Conservation (phyloP, 2,329 filamentous ascomycete genomes). For the Xylariaceae sp. region DNA sequence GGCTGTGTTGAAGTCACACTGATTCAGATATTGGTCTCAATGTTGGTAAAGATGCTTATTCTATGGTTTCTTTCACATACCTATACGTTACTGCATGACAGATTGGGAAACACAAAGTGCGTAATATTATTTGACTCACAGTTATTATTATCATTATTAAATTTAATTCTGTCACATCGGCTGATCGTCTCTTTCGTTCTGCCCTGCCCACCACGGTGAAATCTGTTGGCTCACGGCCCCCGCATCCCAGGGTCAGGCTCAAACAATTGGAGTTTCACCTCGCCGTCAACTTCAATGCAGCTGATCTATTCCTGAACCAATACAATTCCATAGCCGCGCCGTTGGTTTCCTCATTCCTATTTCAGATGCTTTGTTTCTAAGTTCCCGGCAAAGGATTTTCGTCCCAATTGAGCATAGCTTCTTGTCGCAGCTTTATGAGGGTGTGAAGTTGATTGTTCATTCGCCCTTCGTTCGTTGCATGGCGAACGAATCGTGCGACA, state of each 20-base stretch:
- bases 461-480: background rate
- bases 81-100: too few relatives aligned
- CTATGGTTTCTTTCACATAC: too few relatives aligned
- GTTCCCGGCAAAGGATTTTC: background rate
- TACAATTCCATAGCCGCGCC: background rate
- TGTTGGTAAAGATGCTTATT: too few relatives aligned
- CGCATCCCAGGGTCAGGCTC: conserved; percentile 15
- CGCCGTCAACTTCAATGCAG: conserved; percentile 9
- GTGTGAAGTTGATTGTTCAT: background rate
- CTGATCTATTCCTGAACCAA: conserved; percentile 16
- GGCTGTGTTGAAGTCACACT: too few relatives aligned
- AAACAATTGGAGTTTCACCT: conserved; percentile 22
- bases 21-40: too few relatives aligned
- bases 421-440: background rate
- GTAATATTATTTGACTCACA: too few relatives aligned
- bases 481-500: too few relatives aligned
- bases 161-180: too few relatives aligned
- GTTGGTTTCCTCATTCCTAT: background rate
- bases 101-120: too few relatives aligned
- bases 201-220: background rate
- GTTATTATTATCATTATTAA: too few relatives aligned
- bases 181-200: too few relatives aligned
- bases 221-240: conserved; percentile 13
- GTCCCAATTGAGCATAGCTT: background rate
- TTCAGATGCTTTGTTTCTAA: background rate